A percentile compares a stretch with the other conserved stretches of the same genome.
These are phyloP conservation scores for Rhynchospora breviuscula DNA, from an alignment of 176 grass and related monocot species.

Conservation along the genomic window DNA sequence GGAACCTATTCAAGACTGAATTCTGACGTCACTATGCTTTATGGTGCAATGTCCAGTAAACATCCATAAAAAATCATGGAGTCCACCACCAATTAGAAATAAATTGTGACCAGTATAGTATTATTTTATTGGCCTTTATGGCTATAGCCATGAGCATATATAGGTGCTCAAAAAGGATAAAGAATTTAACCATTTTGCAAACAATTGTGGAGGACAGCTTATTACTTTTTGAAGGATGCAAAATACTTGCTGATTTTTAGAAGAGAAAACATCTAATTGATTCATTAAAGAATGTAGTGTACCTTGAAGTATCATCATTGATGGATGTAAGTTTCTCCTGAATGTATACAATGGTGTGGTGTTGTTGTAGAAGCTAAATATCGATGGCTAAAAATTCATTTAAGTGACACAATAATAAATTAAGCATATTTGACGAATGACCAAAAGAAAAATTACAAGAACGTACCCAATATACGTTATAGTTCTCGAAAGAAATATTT, in stretches of 20 bases:
- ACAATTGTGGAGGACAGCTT: neutral
- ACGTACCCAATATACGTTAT: no score
- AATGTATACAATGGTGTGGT: constrained; percentile 77
- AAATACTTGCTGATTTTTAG: neutral
- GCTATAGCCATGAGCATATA: no score
- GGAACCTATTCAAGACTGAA: constrained; percentile 62
- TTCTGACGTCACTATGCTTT: constrained; percentile 64
- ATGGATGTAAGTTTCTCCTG: constrained; percentile 72
- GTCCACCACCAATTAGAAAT: constrained; percentile 47
- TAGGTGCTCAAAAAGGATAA: no score
- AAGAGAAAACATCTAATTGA: neutral
- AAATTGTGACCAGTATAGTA: neutral
- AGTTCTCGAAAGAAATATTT: no score
- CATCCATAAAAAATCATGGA: constrained; percentile 88
- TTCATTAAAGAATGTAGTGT: neutral
- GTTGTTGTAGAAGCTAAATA: constrained; percentile 83
- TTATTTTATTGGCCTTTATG: neutral
- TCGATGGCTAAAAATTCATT: constrained; percentile 39
- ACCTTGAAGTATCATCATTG: constrained; percentile 67
- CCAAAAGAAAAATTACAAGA: no score
- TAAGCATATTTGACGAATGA: neutral
- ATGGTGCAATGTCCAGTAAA: constrained; percentile 68
- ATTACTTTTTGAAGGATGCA: neutral
- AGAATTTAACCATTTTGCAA: neutral
- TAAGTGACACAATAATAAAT: neutral